These are phyloP conservation scores for Penicillium expansum DNA, from an alignment of 2,329 filamentous ascomycete genomes.

Conservation along the genomic window DNA sequence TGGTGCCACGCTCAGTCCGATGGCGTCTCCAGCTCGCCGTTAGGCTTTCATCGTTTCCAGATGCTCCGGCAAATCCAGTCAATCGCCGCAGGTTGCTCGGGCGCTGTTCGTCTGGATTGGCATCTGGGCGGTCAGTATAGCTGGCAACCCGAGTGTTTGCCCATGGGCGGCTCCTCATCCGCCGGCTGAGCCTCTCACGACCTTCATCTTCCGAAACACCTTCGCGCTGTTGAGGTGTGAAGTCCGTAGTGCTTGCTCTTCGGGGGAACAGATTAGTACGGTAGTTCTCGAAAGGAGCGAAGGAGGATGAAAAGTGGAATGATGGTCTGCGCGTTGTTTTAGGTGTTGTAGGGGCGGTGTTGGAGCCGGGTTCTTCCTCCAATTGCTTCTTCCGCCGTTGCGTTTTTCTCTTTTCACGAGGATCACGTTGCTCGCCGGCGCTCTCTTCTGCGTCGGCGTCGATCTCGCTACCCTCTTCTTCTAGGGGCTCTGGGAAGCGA, in stretches of 20 bases:
- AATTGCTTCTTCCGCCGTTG: constrained; percentile 57
- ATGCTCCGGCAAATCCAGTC: constrained; percentile 61
- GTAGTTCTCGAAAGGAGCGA: constrained; percentile 46
- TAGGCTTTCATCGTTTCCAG: constrained; percentile 59
- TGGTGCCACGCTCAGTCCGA: constrained; percentile 64
- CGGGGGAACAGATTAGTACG: constrained; percentile 56
- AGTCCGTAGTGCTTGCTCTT: constrained; percentile 65
- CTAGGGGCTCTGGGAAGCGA: constrained; percentile 54
- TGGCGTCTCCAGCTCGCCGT: constrained; percentile 54
- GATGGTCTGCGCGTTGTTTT: constrained; percentile 44
- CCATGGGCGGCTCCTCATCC: constrained; percentile 58
- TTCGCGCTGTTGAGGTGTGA: constrained; percentile 55
- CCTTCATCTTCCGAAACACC: constrained; percentile 75
- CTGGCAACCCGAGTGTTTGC: constrained; percentile 49
- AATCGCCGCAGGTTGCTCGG: constrained; percentile 64
- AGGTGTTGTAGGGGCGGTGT: constrained; percentile 68
- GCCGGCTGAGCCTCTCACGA: constrained; percentile 61
- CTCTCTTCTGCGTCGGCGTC: constrained; percentile 84
- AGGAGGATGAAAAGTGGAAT: constrained; percentile 48
- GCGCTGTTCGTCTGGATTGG: constrained; percentile 53
- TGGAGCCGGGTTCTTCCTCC: constrained; percentile 49
- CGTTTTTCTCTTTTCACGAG: constrained; percentile 57
- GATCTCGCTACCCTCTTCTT: constrained; percentile 64
- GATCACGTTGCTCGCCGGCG: constrained; percentile 66
- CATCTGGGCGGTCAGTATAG: constrained; percentile 52